Base-by-base conservation (phyloP, 371 early-diverging fungal genomes). In the Fennellomyces sp. region DNA sequence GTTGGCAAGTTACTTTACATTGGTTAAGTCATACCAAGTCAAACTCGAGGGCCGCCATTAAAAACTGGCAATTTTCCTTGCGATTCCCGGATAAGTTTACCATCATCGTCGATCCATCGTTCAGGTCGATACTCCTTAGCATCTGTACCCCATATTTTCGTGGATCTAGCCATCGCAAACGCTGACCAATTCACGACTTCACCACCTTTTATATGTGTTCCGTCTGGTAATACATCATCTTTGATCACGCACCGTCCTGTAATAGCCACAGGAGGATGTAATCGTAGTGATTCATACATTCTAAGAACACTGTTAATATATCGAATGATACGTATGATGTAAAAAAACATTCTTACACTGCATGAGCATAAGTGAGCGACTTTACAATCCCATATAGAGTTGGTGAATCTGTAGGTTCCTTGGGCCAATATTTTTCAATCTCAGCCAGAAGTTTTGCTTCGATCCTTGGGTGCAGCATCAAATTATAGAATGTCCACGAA, bases 171-270 rank as follows among this genome's bases (percentile, higher is more conserved):
- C 66, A 73, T 73, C 10, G 75, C 74, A 62, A 75, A 85, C 2
- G 82, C 64, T 4, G 63, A 64, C 83, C 81, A 87, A 10, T 60
- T 51, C 11, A 86, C 58, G 23, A 63, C 64, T 26, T 82, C 80
- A 3, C 87, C 88, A 39, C 78, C 78, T 38, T 73, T 69, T 2
- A 91, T 69, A 5, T 60, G 60, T 25, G 81, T 81, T 5, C 90
- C 90, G 45, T 89, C 87, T 5, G 92, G 92, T 57, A 85, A 75
- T 3, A 85, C 60, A 64, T 87, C 87, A 60, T 88, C 90, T n/a
- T 83, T 62, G 15, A 87, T 63, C 10, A 87, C 88, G 29, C 70
- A 60, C 71, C 89, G 90, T 35, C 76, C 63, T 27, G 88, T 84
- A 13, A 57, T 60, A 31, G 93, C 91, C 0, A 93, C 91, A n/a